Evolutionary conservation across 1,139 yeast genomes (phyloP).

Genomic region (Hemisphaericaspora xylanilytica): DNA sequence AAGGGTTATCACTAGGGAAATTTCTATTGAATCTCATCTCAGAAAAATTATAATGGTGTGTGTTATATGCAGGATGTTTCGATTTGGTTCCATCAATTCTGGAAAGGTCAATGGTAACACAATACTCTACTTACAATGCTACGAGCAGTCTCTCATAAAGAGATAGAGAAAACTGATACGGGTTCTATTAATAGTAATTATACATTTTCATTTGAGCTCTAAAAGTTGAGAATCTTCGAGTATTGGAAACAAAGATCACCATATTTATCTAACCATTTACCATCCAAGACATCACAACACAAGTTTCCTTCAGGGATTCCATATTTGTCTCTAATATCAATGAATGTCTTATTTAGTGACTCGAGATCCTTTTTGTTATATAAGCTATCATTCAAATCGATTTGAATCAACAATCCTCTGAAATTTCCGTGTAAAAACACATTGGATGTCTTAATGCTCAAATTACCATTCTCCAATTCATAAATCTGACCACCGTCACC

Average conservation of each 20-base stretch:
- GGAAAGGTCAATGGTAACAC: no score
- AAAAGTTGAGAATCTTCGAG: conserved; percentile 44
- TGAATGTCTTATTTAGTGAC: conserved; percentile 22
- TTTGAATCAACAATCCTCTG: conserved; percentile 65
- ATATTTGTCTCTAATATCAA: conserved; percentile 32
- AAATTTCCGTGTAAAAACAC: conserved; percentile 72
- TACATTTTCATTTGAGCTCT: conserved; percentile 4
- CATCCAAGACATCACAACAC: conserved; percentile 33
- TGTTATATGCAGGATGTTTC: conserved; percentile 6
- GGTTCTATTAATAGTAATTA: no score
- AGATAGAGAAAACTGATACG: no score
- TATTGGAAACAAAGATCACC: conserved; percentile 50
- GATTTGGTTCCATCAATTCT: no score
- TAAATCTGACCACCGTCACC: conserved; percentile 78
- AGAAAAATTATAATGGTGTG: background rate
- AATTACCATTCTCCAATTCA: conserved; percentile 46
- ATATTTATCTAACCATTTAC: conserved; percentile 26
- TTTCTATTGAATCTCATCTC: conserved; percentile 5
- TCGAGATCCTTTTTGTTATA: conserved; percentile 14
- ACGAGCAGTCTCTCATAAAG: no score
- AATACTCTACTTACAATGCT: no score
- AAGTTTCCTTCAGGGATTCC: conserved; percentile 43
- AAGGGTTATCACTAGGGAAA: no score
- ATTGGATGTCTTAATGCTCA: conserved; percentile 60
- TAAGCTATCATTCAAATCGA: conserved; percentile 34